Base-by-base conservation (phyloP, 2,329 filamentous ascomycete genomes). In the Esteya vermicola region DNA sequence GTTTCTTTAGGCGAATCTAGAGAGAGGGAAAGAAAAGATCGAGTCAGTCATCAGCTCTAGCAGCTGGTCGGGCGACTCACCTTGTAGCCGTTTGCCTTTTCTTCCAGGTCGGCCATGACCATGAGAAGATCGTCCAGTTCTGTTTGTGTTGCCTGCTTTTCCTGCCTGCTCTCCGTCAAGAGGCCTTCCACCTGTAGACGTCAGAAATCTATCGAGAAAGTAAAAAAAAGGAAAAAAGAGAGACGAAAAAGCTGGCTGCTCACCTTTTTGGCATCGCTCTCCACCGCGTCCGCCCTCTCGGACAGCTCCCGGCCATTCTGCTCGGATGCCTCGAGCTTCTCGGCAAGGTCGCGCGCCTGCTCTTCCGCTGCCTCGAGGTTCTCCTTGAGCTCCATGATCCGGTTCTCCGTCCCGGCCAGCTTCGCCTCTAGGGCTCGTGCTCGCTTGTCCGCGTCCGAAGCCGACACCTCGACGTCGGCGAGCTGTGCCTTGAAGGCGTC, bases 61-160 rank as follows among this genome's bases (percentile, higher is more conserved):
- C 12, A 6, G 14, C 26, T 5, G 13, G 6, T 18, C n/a, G 3
- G 33, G 31, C 35, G 30, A 55, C 68, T 48, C 59, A 81, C 80
- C 69, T 84, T 89, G 54, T 89, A 85, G 50, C 73, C 75, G 32
- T 70, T 68, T 36, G 76, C 66, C 60, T 88, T 89, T 40, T 85
- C 81, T 57, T 91, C 84, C 16, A 86, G 54, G 53, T 91, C 84
- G 13, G 75, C 77, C 57, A 88, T 85, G 6, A 91, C 78, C 62
- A 89, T 81, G 27, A 91, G 62, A 40, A 89, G 65, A 55, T 91
- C 84, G 49, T 91, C 84, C 34, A 89, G 64, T 56, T 91, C 84
- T 3, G 72, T 68, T 54, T 89, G 83, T 6, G 70, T 68, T 2
- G 70, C 61, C 45, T 75, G 67, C 41, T 72, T 75, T 43, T 80